These are phyloP conservation scores for Tolypocladium inflatum DNA, from an alignment of 2,329 filamentous ascomycete genomes.

Conservation along the genomic window DNA sequence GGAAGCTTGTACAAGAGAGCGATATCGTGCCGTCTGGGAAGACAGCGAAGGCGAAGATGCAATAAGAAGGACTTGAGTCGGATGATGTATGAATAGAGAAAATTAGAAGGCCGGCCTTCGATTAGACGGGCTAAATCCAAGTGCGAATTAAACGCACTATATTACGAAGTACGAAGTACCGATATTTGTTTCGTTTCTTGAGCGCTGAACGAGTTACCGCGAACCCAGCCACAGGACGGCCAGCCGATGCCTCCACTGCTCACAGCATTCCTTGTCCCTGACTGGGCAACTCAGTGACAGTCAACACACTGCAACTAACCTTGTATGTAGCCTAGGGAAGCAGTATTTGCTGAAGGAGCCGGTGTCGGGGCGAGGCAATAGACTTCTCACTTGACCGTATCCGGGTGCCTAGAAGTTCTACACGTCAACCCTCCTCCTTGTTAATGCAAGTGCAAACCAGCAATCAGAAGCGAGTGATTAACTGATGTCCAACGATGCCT, in stretches of 20 bases:
- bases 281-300: not conserved
- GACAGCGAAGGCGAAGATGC: constrained; percentile 26
- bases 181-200: too few relatives aligned
- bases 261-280: not conserved
- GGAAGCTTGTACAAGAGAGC: constrained; percentile 54
- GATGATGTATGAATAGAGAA: not conserved
- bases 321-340: not conserved
- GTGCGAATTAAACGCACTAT: not conserved
- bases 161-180: not conserved
- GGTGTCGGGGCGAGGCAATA: not conserved
- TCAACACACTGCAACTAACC: not conserved
- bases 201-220: too few relatives aligned
- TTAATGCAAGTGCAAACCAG: not conserved
- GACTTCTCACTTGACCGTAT: not conserved
- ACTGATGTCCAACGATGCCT: not conserved
- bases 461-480: too few relatives aligned
- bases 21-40: constrained; percentile 31
- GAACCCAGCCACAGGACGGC: too few relatives aligned
- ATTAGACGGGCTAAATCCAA: not conserved
- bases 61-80: constrained; percentile 1
- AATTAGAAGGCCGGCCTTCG: not conserved
- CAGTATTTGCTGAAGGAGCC: not conserved
- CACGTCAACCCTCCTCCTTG: not conserved
- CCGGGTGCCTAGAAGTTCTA: not conserved
- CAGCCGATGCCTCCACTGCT: too few relatives aligned